Conservation (phyloP, 371 early-diverging fungal genomes). For the Amoeboaphelidium occidentale region DNA sequence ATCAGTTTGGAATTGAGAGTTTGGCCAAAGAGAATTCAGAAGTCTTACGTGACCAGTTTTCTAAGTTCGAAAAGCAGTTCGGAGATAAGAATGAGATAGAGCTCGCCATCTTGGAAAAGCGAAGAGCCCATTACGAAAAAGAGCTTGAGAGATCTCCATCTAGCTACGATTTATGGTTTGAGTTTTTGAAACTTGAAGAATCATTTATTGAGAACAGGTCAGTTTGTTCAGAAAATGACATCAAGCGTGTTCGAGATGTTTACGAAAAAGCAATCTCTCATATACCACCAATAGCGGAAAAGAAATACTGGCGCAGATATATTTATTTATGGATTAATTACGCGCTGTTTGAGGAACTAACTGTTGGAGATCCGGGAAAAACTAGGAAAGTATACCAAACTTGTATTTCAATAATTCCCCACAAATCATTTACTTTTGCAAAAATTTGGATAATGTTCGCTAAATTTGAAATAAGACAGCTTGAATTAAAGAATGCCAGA, state of each 20-base stretch:
- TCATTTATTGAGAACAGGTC: not conserved
- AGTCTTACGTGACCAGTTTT: slow-evolving; percentile 68
- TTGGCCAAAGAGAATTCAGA: slow-evolving; percentile 52
- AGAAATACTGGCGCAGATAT: slow-evolving; percentile 83
- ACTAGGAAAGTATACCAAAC: slow-evolving; percentile 60
- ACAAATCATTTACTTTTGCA: slow-evolving; percentile 78
- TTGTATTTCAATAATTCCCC: slow-evolving; percentile 67
- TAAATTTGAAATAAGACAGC: slow-evolving; percentile 61
- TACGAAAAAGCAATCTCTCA: slow-evolving; percentile 87
- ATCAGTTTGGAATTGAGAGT: slow-evolving; percentile 69
- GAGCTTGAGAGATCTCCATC: not conserved
- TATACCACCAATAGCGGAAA: slow-evolving; percentile 52
- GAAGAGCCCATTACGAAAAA: slow-evolving; percentile 48
- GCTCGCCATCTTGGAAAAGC: slow-evolving; percentile 56
- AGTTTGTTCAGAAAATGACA: slow-evolving; percentile 25
- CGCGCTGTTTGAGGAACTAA: slow-evolving; percentile 77
- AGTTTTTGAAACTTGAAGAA: not conserved
- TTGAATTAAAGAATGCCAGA: slow-evolving; percentile 47
- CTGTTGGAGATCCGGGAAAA: slow-evolving; percentile 49
- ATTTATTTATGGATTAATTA: slow-evolving; percentile 95
- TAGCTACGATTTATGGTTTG: slow-evolving; percentile 2
- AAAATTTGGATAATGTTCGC: slow-evolving; percentile 86
- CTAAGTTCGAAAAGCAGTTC: slow-evolving; percentile 83
- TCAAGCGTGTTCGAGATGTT: slow-evolving; percentile 53
- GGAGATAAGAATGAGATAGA: slow-evolving; percentile 72